Evolutionary conservation across 2,329 filamentous ascomycete genomes (phyloP), one percentile per base, ranked within the genome.

Genomic region (Claviceps africana): DNA sequence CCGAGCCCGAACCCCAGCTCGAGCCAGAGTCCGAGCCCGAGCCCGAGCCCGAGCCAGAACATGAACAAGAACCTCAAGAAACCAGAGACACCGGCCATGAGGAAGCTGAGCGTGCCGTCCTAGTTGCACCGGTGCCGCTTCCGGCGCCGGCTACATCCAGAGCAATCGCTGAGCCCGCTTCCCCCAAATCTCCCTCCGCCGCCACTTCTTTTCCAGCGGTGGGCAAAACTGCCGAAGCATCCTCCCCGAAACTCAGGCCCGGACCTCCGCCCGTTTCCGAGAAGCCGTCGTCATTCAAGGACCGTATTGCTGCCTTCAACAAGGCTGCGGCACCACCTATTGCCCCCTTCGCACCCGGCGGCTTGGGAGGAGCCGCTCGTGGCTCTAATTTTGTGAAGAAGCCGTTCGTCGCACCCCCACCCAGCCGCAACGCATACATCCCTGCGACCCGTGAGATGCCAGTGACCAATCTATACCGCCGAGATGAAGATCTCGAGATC

Each of bases 271-370:
- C 88, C 13, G 75, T 77, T 10, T 68, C 74, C 10, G 87, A 88
- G 60, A 95, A 95, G 66, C 88, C 89, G 30, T 66, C 68, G 11
- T 88, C 93, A 2, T 97, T 98, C 72, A 90, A 81, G 64, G 93
- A 97, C 69, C 86, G 93, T 56, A 95, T 98, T 64, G 93, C 93
- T 35, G 91, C 93, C 45, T 98, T 98, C 72, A 98, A 98, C 69
- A 93, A 91, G 65, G 75, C 87, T 45, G 81, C 86, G 39, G 88
- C 89, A 6, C 82, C 89, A 2, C 93, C 93, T 9, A 74, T 93
- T 55, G 80, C 88, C n/a, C 93, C 93, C 1, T 91, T 94, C 71
- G 95, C 95, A 65, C 88, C 89, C 21, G 76, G 77, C 54, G 81
- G 81, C 2, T 70, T 84, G 28, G 69, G 75, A 53, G 72, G 76